Evolutionary conservation across 805 yeast species (phyloP).

Genomic region (Sungouiella blattae): DNA sequence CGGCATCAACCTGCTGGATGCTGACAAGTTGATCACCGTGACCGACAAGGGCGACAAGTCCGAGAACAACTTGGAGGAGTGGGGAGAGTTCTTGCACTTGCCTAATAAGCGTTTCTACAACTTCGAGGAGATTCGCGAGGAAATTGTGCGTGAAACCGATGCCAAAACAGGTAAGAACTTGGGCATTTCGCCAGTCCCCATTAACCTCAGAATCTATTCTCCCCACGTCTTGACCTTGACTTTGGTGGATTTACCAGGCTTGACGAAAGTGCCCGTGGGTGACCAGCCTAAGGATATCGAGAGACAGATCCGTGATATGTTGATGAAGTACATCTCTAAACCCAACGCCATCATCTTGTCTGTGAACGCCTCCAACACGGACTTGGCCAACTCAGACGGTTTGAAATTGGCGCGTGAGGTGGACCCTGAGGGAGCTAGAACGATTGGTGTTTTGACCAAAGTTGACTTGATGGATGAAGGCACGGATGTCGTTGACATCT

Average conservation of each 20-base stretch:
- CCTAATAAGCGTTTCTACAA: slow-evolving; percentile 86
- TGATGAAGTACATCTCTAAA: slow-evolving; percentile 87
- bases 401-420: slow-evolving; percentile 95
- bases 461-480: slow-evolving; percentile 98
- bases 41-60: slow-evolving; percentile 47
- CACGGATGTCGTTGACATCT: slow-evolving; percentile 92
- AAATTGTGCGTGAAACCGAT: slow-evolving; percentile 89
- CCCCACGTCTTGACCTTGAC: slow-evolving; percentile 94
- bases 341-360: slow-evolving; percentile 94
- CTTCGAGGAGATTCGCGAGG: slow-evolving; percentile 84
- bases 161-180: slow-evolving; percentile 74
- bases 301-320: slow-evolving; percentile 87
- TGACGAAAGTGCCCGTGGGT: slow-evolving; percentile 97
- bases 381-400: slow-evolving; percentile 95
- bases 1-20: slow-evolving; percentile 16
- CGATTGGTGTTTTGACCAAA: slow-evolving; percentile 95
- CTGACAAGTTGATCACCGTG: slow-evolving; percentile 40
- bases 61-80: slow-evolving; percentile 78
- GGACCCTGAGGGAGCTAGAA: slow-evolving; percentile 93
- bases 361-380: slow-evolving; percentile 84
- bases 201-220: slow-evolving; percentile 86
- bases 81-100: slow-evolving; percentile 96
- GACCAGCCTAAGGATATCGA: slow-evolving; percentile 98
- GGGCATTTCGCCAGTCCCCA: slow-evolving; percentile 90
- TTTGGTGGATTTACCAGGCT: slow-evolving; percentile 93